phyloP scores from a whole-genome alignment of 331 rosid species.

The Telfairia occidentalis region DNA sequence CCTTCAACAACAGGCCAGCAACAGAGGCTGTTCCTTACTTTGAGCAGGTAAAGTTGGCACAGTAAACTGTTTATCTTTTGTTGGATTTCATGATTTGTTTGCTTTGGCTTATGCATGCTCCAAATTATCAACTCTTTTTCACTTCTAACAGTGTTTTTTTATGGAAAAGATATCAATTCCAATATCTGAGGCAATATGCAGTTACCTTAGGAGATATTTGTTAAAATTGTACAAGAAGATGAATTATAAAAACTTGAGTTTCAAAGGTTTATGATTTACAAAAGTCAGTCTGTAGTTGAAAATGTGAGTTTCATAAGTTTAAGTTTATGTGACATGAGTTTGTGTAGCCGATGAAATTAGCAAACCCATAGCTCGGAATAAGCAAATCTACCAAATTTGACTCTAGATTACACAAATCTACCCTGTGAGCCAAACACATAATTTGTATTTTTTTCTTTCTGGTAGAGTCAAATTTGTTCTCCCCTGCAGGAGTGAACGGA shows the following conservation, averaged over 20 bases:
- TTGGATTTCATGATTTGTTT: not conserved
- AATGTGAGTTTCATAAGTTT: not conserved
- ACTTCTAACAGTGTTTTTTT: not conserved
- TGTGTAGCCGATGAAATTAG: not conserved
- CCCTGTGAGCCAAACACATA: not conserved
- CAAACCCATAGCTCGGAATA: not conserved
- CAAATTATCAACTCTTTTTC: not conserved
- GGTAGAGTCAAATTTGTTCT: not conserved
- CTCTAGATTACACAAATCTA: not conserved
- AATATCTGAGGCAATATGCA: not conserved
- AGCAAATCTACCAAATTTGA: not conserved
- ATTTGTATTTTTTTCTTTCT: not conserved
- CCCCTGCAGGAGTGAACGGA: not conserved
- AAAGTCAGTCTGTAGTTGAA: not conserved
- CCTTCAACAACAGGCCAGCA: slow-evolving; percentile 91
- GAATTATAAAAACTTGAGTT: not conserved
- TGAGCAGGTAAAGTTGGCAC: slow-evolving; percentile 56
- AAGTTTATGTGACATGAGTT: not conserved
- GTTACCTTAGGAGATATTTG: not conserved
- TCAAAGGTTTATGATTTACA: not conserved
- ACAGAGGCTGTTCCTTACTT: slow-evolving; percentile 96
- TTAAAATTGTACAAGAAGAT: not conserved
- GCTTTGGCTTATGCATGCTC: not conserved
- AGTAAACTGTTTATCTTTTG: not conserved
- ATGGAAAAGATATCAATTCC: not conserved